Evolutionary conservation across 164 flowering plant genomes (phyloP), one percentile per base, ranked within the genome.

Genomic region (Euptelea pleiosperma): DNA sequence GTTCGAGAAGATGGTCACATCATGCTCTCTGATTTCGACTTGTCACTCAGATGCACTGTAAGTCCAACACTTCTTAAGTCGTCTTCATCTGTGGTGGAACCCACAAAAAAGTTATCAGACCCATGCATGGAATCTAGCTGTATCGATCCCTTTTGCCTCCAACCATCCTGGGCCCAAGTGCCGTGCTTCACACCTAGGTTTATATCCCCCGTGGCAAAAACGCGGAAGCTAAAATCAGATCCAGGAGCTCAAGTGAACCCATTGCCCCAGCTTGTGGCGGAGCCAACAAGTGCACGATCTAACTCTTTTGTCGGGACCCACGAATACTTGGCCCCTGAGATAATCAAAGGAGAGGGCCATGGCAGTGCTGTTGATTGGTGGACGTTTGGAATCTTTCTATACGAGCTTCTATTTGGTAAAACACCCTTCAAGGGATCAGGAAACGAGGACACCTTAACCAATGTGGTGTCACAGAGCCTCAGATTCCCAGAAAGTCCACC

Each of bases 281-380:
- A 91, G 73, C 98, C 98, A n/a, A 83, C 86, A 11, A 68, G 48
- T 62, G 96, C 96, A 26, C 77, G 95, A 7, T 91, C 98, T 14
- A 86, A 88, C 74, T 91, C 96, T 16, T 86, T 86, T 54, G 98
- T 91, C 6, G 96, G 97, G 22, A 91, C 97, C 44, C 96, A 87
- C 43, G 98, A 91, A 46, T 91, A 91, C 76, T 72, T 91, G 46
- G 91, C 98, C 46, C 98, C 96, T 0, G 98, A 88, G 71, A 83
- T 91, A 52, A 74, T 88, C 69, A 83, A 79, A 61, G 94, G 87
- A 16, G 89, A 89, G 37, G 92, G 90, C 33, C 98, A 89, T 59
- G 96, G 98, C 25, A 89, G 78, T 68, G 82, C 96, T 2, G 96
- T 89, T 29, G 98, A 91, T 62, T 91, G 98, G 98, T 91, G 98